A percentile compares a stretch with the other conserved stretches of the same genome.
Conservation (phyloP, 768 basidiomycete species). For the Trametes punicea region DNA sequence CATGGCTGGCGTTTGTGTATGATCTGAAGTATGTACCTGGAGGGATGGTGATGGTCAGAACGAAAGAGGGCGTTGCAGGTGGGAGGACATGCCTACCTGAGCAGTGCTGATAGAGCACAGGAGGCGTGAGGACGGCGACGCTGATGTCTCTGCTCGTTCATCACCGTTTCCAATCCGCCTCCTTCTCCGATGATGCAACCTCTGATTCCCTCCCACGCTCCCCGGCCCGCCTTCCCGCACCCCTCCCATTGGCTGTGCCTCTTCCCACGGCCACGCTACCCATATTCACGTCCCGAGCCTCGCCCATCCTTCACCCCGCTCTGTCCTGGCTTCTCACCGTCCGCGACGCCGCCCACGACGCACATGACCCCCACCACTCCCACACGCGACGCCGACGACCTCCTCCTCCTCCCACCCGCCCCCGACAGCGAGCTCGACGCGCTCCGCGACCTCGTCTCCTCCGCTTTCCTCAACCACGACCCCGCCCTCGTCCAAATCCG, state of each 20-base stretch:
- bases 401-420: constrained; percentile 31
- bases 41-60: constrained; percentile 15
- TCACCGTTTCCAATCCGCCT: neutral
- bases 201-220: constrained; percentile 2
- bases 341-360: constrained; percentile 1
- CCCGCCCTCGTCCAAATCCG: constrained; percentile 54
- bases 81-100: neutral
- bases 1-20: constrained; percentile 16
- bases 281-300: neutral
- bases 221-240: constrained; percentile 16
- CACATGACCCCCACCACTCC: constrained; percentile 27
- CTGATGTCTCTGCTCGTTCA: constrained; percentile 21
- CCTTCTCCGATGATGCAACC: constrained; percentile 19
- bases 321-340: neutral
- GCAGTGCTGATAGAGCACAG: neutral
- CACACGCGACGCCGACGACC: constrained; percentile 25
- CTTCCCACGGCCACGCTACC: constrained; percentile 15
- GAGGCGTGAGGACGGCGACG: constrained; percentile 1
- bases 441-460: constrained; percentile 61
- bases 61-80: neutral
- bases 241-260: constrained; percentile 13
- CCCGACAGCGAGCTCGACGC: constrained; percentile 55
- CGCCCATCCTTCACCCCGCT: neutral
- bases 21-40: constrained; percentile 1
- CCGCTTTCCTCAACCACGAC: constrained; percentile 42